phyloP scores from a whole-genome alignment of 2,329 filamentous ascomycete species.

The Epichloe elymi region DNA sequence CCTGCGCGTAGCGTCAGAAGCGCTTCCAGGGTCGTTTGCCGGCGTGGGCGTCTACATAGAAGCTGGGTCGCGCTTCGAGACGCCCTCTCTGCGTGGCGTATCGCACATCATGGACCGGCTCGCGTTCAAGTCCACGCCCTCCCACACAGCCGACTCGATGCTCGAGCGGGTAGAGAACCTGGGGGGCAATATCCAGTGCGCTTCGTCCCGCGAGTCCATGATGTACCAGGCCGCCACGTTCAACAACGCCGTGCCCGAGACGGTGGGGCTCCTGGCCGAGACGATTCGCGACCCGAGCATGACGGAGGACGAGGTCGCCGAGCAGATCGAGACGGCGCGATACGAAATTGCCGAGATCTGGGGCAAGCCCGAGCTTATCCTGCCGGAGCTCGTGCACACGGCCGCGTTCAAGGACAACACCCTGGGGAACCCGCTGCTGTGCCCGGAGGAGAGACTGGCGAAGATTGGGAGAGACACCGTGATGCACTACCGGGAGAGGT shows the following conservation, averaged over 20 bases:
- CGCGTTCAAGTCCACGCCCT: slow-evolving; percentile 80
- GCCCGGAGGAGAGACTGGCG: slow-evolving; percentile 68
- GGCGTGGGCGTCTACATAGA: slow-evolving; percentile 94
- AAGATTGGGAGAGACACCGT: slow-evolving; percentile 64
- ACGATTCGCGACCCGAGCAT: slow-evolving; percentile 80
- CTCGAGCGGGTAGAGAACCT: slow-evolving; percentile 75
- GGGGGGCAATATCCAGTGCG: slow-evolving; percentile 97
- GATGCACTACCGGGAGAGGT: slow-evolving; percentile 64
- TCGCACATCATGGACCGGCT: slow-evolving; percentile 94
- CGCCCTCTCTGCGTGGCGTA: slow-evolving; percentile 68
- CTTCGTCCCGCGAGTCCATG: slow-evolving; percentile 84
- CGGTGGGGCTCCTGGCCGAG: slow-evolving; percentile 76
- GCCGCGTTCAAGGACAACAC: slow-evolving; percentile 95
- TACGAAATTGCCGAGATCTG: slow-evolving; percentile 98
- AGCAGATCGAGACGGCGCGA: slow-evolving; percentile 80
- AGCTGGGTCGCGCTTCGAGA: slow-evolving; percentile 89
- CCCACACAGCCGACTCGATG: slow-evolving; percentile 67
- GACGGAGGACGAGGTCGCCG: slow-evolving; percentile 71
- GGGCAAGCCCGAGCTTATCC: slow-evolving; percentile 90
- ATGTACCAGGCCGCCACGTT: slow-evolving; percentile 99
- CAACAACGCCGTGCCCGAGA: slow-evolving; percentile 77
- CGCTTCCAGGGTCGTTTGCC: slow-evolving; percentile 84
- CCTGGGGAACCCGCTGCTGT: slow-evolving; percentile 82
- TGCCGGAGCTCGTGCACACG: slow-evolving; percentile 90
- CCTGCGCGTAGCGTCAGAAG: slow-evolving; percentile 86